Percentiles rank a stretch among this genome's conserved stretches.
Conservation (phyloP, 2,329 filamentous ascomycete genomes). For the Ophiocordyceps camponoti-saundersi region DNA sequence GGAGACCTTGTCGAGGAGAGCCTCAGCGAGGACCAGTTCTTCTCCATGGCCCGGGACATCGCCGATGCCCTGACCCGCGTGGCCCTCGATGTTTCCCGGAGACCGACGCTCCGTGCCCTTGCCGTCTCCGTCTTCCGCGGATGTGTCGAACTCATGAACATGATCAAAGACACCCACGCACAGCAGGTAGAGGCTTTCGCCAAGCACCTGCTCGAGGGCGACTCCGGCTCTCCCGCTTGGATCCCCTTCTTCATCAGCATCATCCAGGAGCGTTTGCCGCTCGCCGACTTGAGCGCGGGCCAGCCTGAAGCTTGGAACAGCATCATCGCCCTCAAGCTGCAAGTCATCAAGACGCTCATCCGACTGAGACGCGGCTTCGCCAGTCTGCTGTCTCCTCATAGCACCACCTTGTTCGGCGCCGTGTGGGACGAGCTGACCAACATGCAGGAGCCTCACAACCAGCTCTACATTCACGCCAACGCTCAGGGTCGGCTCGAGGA, state of each 20-base stretch:
- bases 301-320: slow-evolving; percentile 62
- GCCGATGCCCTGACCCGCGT: slow-evolving; percentile 72
- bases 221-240: slow-evolving; percentile 39
- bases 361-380: slow-evolving; percentile 77
- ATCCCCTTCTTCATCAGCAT: slow-evolving; percentile 73
- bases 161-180: slow-evolving; percentile 88
- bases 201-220: slow-evolving; percentile 51
- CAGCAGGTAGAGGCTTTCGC: slow-evolving; percentile 76
- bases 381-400: slow-evolving; percentile 65
- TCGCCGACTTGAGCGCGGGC: slow-evolving; percentile 29
- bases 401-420: slow-evolving; percentile 64
- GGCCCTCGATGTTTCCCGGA: slow-evolving; percentile 58
- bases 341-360: slow-evolving; percentile 86
- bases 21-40: slow-evolving; percentile 89
- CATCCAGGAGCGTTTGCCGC: slow-evolving; percentile 59
- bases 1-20: slow-evolving; percentile 84
- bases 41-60: slow-evolving; percentile 71
- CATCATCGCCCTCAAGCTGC: slow-evolving; percentile 71
- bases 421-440: slow-evolving; percentile 77
- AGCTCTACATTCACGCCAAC: slow-evolving; percentile 73
- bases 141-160: slow-evolving; percentile 90
- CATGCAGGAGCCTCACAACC: slow-evolving; percentile 56
- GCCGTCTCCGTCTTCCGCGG: slow-evolving; percentile 80
- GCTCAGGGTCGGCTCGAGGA: slow-evolving; percentile 81
- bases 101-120: slow-evolving; percentile 61